phyloP scores from a whole-genome alignment of 768 basidiomycete genomes.

The Suillus paluster region DNA sequence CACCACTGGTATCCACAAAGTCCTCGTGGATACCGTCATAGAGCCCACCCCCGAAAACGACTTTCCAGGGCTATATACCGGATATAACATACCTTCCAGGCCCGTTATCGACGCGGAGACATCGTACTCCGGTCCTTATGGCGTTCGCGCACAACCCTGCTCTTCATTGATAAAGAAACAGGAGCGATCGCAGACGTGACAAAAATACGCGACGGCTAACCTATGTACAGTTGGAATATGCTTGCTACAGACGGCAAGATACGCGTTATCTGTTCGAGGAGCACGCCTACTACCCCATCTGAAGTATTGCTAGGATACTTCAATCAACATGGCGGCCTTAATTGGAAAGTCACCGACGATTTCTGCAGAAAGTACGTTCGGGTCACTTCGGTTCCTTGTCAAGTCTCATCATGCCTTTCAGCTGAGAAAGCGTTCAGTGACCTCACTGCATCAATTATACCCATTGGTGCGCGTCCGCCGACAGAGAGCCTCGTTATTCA shows the following conservation, averaged over 20 bases:
- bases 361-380: constrained; percentile 43
- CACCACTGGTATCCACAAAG: constrained; percentile 11
- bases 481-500: constrained; percentile 58
- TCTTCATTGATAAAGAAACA: constrained; percentile 46
- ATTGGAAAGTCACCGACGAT: constrained; percentile 47
- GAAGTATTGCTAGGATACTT: constrained; percentile 56
- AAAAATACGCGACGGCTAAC: constrained; percentile 15
- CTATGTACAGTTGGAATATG: constrained; percentile 56
- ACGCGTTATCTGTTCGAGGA: constrained; percentile 53
- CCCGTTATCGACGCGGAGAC: constrained; percentile 41
- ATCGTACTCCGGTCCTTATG: constrained; percentile 57
- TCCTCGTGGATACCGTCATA: constrained; percentile 48
- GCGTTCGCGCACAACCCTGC: constrained; percentile 56
- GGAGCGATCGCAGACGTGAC: constrained; percentile 44
- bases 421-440: constrained; percentile 46
- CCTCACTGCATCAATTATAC: constrained; percentile 50
- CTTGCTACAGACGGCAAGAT: too few relatives aligned
- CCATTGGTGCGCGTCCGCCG: constrained; percentile 48
- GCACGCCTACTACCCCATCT: constrained; percentile 49
- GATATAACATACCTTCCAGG: constrained; percentile 46
- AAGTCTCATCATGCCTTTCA: constrained; percentile 22
- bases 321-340: constrained; percentile 20
- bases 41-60: constrained; percentile 33
- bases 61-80: constrained; percentile 70
- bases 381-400: not conserved